phyloP scores from a whole-genome alignment of 2,329 filamentous ascomycete species.

The Fusarium papillatum region DNA sequence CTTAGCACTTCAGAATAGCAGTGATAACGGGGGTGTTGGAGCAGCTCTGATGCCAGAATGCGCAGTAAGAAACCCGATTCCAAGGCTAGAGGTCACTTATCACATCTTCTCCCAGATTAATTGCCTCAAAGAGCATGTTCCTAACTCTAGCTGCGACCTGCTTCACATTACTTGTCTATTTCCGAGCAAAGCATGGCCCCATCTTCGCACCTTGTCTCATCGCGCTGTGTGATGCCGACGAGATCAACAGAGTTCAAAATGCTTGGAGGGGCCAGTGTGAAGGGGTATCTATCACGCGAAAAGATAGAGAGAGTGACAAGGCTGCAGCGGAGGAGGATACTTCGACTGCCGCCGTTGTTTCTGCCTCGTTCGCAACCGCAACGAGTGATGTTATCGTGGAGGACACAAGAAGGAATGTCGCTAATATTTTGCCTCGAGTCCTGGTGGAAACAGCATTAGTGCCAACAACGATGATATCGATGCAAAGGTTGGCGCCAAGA shows the following conservation, averaged over 20 bases:
- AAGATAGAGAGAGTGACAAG: not conserved
- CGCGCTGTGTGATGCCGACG: not conserved
- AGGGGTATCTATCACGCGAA: not conserved
- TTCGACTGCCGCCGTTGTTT: not conserved
- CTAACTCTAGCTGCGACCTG: not conserved
- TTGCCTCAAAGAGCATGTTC: not conserved
- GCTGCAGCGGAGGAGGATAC: not conserved
- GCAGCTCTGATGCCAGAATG: not conserved
- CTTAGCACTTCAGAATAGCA: not conserved
- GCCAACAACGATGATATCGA: not conserved
- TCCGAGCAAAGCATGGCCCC: not conserved
- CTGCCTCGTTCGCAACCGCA: not conserved
- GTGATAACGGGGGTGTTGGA: not conserved
- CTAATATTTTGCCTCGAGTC: not conserved
- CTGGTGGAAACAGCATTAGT: not conserved
- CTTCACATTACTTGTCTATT: not conserved
- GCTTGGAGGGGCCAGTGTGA: not conserved
- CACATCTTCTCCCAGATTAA: not conserved
- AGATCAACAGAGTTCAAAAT: not conserved
- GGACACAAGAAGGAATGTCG: not conserved
- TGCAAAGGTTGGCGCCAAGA: not conserved
- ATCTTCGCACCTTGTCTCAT: not conserved
- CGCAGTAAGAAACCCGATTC: not conserved
- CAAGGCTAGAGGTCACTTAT: not conserved
- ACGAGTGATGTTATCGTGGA: not conserved